Base-by-base conservation (phyloP, 345 rosid species). In the Pistacia integerrima region DNA sequence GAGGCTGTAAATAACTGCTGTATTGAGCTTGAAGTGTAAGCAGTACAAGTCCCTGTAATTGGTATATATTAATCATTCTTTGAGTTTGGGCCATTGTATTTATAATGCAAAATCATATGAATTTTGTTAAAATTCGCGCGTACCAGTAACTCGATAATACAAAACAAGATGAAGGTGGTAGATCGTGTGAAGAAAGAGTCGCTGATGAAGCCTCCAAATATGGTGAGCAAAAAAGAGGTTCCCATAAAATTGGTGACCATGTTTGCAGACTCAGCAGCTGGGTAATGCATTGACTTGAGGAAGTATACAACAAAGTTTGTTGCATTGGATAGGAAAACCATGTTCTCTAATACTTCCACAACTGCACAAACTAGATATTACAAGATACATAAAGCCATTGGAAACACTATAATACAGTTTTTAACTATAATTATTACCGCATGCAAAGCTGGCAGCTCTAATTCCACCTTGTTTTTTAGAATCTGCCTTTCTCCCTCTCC, bases 181-280 rank as follows among this genome's bases (percentile, higher is more conserved):
- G 82, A 90, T 65, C 89, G 80, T 38, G 89, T 85, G 73, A 90
- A 57, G 77, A 78, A 87, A 77, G 94, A 82, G 82, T 90, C 93
- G 11, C 80, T 67, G 74, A 92, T 61, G 81, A 88, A 87, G 63
- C 90, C 97, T 1, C 88, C 94, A 28, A 88, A 63, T 60, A 92
- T 28, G 30, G 94, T 84, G 11, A 92, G 90, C 69, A 92, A 60
- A 78, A 87, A 88, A 9, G 92, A 84, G n/a, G 93, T 86, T 46
- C 88, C 91, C 84, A 82, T 77, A 89, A 88, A 92, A 76, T 90
- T 90, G 33, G 93, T 90, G 36, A 87, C 89, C 87, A 77, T 87
- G 77, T 80, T 92, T 8, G 97, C 85, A 3, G 97, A 83, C 41
- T 74, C 80, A 12, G 97, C 87, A 13, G 80, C 44, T 66, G 82